Evolutionary conservation across 2,329 filamentous ascomycete genomes (phyloP).

Genomic region (Dothiorella sarmentorum): DNA sequence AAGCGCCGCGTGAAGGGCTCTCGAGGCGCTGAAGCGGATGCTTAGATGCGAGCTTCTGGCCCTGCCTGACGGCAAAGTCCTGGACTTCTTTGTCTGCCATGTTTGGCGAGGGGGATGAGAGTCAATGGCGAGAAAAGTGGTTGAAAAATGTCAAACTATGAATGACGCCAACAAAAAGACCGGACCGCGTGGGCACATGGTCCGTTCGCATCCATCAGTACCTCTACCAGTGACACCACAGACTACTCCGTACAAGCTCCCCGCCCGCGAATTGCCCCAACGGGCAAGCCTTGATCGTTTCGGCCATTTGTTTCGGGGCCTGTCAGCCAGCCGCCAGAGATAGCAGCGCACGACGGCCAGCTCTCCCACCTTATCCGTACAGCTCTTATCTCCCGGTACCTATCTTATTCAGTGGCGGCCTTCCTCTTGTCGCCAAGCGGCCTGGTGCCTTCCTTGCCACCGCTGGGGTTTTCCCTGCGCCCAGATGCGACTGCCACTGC

Average conservation of each 20-base stretch:
- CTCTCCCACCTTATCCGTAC: too few species aligned
- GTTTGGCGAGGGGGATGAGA: too few species aligned
- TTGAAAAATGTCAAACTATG: too few species aligned
- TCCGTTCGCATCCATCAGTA: too few species aligned
- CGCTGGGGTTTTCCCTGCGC: neutral
- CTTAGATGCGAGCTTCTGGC: slow-evolving; percentile 28
- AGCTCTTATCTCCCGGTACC: neutral
- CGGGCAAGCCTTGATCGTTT: neutral
- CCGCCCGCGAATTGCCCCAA: slow-evolving; percentile 6
- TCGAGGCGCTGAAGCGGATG: slow-evolving; percentile 65
- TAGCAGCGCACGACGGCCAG: neutral
- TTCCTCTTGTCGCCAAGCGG: neutral
- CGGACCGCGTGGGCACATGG: neutral
- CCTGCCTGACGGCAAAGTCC: neutral
- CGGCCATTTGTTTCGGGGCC: neutral
- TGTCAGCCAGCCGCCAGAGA: neutral
- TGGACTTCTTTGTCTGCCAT: neutral
- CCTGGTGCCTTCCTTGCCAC: neutral
- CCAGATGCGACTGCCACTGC: neutral
- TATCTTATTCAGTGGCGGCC: neutral
- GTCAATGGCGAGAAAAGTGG: too few species aligned
- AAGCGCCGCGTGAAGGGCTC: slow-evolving; percentile 63
- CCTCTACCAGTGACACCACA: neutral
- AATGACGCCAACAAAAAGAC: neutral
- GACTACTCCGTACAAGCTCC: too few species aligned